phyloP scores from a whole-genome alignment of 495 filamentous ascomycete species.

The Tuber indicum region DNA sequence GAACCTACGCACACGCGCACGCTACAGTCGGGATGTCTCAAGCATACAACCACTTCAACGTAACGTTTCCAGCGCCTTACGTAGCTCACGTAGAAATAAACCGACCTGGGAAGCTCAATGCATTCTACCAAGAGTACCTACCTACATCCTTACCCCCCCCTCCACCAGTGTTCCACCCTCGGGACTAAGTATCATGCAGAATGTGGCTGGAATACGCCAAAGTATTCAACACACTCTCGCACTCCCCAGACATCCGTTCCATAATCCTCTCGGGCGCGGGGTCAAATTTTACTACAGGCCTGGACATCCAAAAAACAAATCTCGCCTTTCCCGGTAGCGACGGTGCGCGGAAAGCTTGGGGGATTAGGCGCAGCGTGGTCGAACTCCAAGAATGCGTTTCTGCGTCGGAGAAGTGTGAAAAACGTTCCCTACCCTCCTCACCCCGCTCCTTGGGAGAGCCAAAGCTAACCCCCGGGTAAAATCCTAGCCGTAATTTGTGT shows the following conservation, averaged over 20 bases:
- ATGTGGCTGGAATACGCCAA: constrained; percentile 82
- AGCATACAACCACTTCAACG: constrained; percentile 64
- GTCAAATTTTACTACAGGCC: constrained; percentile 75
- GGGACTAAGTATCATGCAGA: constrained; percentile 41
- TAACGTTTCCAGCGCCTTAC: constrained; percentile 62
- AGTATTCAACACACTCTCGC: constrained; percentile 68
- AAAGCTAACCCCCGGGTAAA: constrained; percentile 15
- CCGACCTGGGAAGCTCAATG: constrained; percentile 80
- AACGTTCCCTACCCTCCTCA: constrained; percentile 52
- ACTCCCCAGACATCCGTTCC: constrained; percentile 63
- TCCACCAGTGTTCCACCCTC: neutral
- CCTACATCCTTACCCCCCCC: neutral
- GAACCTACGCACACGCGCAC: neutral
- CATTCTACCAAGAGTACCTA: constrained; percentile 66
- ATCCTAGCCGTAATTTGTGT: constrained; percentile 67
- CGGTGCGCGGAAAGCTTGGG: constrained; percentile 59
- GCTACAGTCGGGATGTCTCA: neutral
- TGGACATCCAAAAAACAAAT: constrained; percentile 59
- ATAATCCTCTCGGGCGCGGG: constrained; percentile 80
- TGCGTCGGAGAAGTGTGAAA: constrained; percentile 77
- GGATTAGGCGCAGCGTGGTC: constrained; percentile 59
- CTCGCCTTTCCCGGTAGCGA: constrained; percentile 48
- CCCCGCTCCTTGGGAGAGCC: neutral
- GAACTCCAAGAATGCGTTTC: constrained; percentile 74
- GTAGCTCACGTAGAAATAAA: constrained; percentile 94